Base-by-base conservation (phyloP, 1,284 basidiomycete species). In the Puccinia novopanici region DNA sequence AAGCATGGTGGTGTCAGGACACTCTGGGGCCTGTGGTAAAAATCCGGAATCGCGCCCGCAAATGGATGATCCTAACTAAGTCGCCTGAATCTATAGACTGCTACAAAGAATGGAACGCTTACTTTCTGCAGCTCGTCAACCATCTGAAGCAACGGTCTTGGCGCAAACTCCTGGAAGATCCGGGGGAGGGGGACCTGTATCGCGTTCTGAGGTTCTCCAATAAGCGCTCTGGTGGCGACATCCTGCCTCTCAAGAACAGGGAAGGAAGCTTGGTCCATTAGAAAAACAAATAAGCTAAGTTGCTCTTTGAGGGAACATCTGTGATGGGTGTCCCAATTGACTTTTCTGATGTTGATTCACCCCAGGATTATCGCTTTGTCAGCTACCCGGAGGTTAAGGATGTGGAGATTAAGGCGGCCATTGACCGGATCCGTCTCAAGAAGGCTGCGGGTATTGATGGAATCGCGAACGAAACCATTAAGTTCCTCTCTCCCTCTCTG, bases 1-100 rank as follows among this genome's bases (percentile, higher is more conserved):
- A 75, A 42, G 19, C 57, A 9, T 75, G 55, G 74, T 75, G 74
- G 74, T 30, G 59, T 24, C 17, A 45, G 24, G 34, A 24, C n/a
- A 61, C 55, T 15, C 59, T 75, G 45, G 45, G 63, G n/a, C 74
- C 54, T 2, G n/a, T 75, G 40, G 22, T 75, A 19, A 3, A 48
- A 22, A n/a, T 19, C 17, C 55, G 12, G 17, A 75, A 75, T 40
- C 22, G n/a, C 12, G 55, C 59, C 24, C 30, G 37, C 13, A 42
- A 13, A 17, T 57, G 55, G 55, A 75, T 75, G 74, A 17, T 75
- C 12, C 19, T 27, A 48, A 15, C 34, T 34, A 61, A 75, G 3
- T 61, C 55, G 5, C 34, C 40, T 12, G 57, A 75, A 61, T n/a
- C 74, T 13, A 17, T 15, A 22, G 40, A 57, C 40, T 61, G 57